Evolutionary conservation across 2,329 filamentous ascomycete genomes (phyloP).

Genomic region (Thermothelomyces thermophilus): DNA sequence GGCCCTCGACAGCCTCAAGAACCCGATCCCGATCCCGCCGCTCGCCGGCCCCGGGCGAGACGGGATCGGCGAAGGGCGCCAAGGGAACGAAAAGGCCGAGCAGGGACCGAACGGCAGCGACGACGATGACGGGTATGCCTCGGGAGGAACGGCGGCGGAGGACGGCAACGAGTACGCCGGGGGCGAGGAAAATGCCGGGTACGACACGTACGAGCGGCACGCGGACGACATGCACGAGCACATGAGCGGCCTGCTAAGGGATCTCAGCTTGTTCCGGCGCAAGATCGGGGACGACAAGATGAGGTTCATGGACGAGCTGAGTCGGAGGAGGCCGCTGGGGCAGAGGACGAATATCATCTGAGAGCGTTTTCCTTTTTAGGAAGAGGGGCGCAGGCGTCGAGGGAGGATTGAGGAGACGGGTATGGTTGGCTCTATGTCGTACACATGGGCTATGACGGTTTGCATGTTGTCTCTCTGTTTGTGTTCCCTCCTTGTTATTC

Average conservation of each 20-base stretch:
- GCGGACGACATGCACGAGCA: conserved; percentile 69
- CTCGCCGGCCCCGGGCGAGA: too few species aligned
- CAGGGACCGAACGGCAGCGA: conserved; percentile 42
- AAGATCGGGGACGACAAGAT: conserved; percentile 80
- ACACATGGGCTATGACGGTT: too few species aligned
- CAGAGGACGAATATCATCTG: conserved; percentile 36
- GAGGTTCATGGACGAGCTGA: conserved; percentile 61
- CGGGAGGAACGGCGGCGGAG: conserved; percentile 30
- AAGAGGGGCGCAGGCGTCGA: too few species aligned
- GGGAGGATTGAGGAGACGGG: too few species aligned
- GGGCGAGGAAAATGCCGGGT: not conserved
- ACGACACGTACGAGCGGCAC: conserved; percentile 40
- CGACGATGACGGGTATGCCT: conserved; percentile 38
- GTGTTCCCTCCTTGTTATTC: too few species aligned
- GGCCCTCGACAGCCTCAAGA: conserved; percentile 78
- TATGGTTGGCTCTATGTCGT: too few species aligned
- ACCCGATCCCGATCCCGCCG: conserved; percentile 76
- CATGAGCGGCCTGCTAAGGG: conserved; percentile 76
- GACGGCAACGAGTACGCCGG: conserved; percentile 34
- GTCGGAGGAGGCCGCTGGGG: conserved; percentile 47
- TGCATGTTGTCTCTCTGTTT: too few species aligned
- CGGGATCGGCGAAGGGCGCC: conserved; percentile 20
- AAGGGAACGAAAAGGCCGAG: conserved; percentile 26
- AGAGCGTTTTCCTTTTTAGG: conserved; percentile 2
- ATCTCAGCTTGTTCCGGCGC: conserved; percentile 71